Percentiles rank a stretch among this genome's conserved stretches.
phyloP scores from a whole-genome alignment of 805 yeast genomes.

The Kodamaea kakaduensis region DNA sequence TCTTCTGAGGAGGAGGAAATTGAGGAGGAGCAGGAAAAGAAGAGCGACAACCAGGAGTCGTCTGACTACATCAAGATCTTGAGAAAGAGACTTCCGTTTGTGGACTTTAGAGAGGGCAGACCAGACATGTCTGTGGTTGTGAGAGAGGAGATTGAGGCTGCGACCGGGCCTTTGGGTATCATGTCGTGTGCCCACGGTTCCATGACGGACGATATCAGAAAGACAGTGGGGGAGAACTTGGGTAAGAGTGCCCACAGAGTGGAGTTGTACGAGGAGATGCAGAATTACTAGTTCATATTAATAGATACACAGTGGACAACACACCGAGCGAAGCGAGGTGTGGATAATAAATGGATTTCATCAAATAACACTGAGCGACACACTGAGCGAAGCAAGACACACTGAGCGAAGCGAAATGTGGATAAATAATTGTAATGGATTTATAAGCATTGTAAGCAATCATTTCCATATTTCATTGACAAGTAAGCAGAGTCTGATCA shows the following conservation, averaged over 20 bases:
- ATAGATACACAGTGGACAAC: too few species aligned
- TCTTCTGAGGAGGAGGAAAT: slow-evolving; percentile 10
- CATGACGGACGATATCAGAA: slow-evolving; percentile 36
- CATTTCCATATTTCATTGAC: too few species aligned
- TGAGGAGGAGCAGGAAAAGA: slow-evolving; percentile 14
- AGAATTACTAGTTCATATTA: slow-evolving; percentile 20
- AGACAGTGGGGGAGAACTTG: slow-evolving; percentile 25
- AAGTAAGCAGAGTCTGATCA: too few species aligned
- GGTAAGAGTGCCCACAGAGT: slow-evolving; percentile 25
- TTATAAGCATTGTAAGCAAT: too few species aligned
- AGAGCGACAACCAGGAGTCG: slow-evolving; percentile 10
- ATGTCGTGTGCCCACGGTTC: slow-evolving; percentile 48
- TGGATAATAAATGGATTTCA: too few species aligned
- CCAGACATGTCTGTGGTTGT: slow-evolving; percentile 36
- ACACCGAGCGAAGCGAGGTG: too few species aligned
- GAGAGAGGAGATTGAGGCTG: slow-evolving; percentile 30
- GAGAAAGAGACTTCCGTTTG: slow-evolving; percentile 26
- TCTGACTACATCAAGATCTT: slow-evolving; percentile 12
- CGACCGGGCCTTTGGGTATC: slow-evolving; percentile 41
- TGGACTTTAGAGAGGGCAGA: slow-evolving; percentile 45
- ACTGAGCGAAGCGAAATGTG: too few species aligned
- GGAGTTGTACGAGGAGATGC: slow-evolving; percentile 35
- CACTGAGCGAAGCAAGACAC: too few species aligned
- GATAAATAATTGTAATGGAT: too few species aligned
- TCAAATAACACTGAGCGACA: too few species aligned